Conservation (phyloP, 306 rosid species). For the Quercus parvula region DNA sequence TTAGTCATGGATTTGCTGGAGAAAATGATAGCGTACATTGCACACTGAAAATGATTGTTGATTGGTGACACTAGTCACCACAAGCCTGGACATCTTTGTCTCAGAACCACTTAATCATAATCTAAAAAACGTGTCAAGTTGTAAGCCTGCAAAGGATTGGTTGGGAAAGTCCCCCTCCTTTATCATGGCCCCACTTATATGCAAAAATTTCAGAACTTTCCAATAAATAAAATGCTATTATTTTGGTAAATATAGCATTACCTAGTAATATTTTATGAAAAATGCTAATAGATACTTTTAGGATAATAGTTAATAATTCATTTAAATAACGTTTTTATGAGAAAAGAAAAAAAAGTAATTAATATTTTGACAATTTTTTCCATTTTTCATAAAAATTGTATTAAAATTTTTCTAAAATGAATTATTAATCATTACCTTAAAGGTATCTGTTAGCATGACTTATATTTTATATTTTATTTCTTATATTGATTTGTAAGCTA, state of each 20-base stretch:
- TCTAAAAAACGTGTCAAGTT: slow-evolving; percentile 31
- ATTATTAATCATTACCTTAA: accelerated
- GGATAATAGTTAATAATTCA: no score
- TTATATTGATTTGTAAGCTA: no score
- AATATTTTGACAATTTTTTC: no score
- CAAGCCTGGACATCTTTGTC: slow-evolving; percentile 13
- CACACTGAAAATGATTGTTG: slow-evolving; percentile 34
- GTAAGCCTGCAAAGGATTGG: background rate
- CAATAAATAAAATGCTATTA: accelerated
- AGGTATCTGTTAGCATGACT: accelerated
- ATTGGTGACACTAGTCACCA: slow-evolving; percentile 30
- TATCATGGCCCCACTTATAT: no score
- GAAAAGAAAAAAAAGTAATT: no score
- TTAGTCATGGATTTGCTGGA: background rate
- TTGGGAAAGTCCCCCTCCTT: no score
- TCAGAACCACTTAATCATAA: slow-evolving; percentile 18
- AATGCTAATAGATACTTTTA: accelerated
- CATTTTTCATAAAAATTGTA: accelerated
- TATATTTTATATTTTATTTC: no score
- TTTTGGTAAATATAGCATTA: no score
- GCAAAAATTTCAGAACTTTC: accelerated
- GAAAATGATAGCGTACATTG: slow-evolving; percentile 11
- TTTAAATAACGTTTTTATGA: accelerated
- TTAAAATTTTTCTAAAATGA: no score
- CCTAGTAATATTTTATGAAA: accelerated